phyloP scores from a whole-genome alignment of 2,329 filamentous ascomycete species.

The Passalora sequoiae region DNA sequence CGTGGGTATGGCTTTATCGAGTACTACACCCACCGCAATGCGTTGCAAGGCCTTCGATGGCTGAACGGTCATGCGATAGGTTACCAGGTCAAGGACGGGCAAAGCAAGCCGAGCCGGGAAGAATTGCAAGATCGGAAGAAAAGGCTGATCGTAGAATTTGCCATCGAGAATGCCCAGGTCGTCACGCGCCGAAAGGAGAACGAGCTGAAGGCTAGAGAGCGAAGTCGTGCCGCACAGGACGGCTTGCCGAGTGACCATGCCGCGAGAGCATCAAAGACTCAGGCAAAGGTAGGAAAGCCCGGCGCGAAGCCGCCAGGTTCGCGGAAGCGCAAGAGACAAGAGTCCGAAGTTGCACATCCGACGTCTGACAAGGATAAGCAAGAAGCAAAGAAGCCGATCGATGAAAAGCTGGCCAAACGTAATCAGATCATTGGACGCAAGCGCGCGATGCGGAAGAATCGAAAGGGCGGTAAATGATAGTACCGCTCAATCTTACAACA shows the following conservation, averaged over 20 bases:
- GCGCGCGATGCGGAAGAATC: slow-evolving; percentile 58
- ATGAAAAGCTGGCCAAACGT: slow-evolving; percentile 54
- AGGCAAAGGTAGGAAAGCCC: slow-evolving; percentile 18
- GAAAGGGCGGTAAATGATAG: slow-evolving; percentile 26
- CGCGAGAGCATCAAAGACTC: slow-evolving; percentile 10
- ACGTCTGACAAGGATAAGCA: slow-evolving; percentile 27
- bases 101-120: slow-evolving; percentile 37
- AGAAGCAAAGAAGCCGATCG: slow-evolving; percentile 34
- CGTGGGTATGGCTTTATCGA: slow-evolving; percentile 97
- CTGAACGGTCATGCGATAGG: slow-evolving; percentile 71
- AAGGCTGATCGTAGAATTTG: slow-evolving; percentile 89
- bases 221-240: slow-evolving; percentile 32
- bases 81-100: slow-evolving; percentile 42
- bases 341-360: slow-evolving; percentile 18
- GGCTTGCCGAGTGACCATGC: slow-evolving; percentile 12
- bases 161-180: slow-evolving; percentile 96
- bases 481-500: too few species aligned
- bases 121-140: slow-evolving; percentile 70
- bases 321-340: slow-evolving; percentile 41
- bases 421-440: slow-evolving; percentile 84
- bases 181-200: slow-evolving; percentile 69
- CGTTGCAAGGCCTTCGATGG: slow-evolving; percentile 90
- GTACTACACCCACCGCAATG: slow-evolving; percentile 88
- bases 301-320: slow-evolving; percentile 24
- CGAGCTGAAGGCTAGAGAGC: slow-evolving; percentile 53